Base-by-base conservation (phyloP, 208 protist species). In the Trypanosoma theileri region DNA sequence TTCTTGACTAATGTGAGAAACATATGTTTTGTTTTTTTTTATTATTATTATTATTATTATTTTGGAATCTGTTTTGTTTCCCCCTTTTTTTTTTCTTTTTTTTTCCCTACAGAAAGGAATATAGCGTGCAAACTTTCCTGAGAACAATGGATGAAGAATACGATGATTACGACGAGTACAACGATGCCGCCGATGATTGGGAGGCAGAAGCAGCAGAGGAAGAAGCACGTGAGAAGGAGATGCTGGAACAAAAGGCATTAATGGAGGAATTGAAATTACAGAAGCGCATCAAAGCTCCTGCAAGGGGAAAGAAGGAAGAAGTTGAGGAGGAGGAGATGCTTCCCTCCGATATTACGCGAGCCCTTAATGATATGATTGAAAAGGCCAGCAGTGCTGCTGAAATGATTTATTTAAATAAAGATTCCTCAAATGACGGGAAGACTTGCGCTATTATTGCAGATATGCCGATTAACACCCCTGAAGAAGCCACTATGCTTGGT, bases 121-220 rank as follows among this genome's bases (percentile, higher is more conserved):
- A 35, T 35, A 35, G 28, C 28, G 28, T 35, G 28, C 6, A 35
- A 35, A 6, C 28, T 35, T 35, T 35, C 28, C 28, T 35, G 28
- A 35, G 6, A 35, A 35, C 4, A n/a, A 22, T 65, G n/a, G 44
- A 22, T 52, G n/a, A 72, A 4, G 59, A 72, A 14, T 65, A 66
- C 40, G 67, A 79, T 45, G 66, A 83, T 42, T 73, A 81, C 48
- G 79, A 83, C 46, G 81, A 90, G 62, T 89, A 82, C 71, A 80
- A 92, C 55, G 91, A 96, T 74, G 85, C 80, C 51, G 84, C 80
- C 51, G 88, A 96, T 67, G 88, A 96, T 58, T 96, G 88, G 88
- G 86, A 96, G 71, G 73, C 73, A 16, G 88, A 96, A 73, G 81
- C 79, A 9, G 81, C 66, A 6, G 75, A 81, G 59, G 73, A 85